Evolutionary conservation across 805 yeast genomes (phyloP).

Genomic region (Saturnispora saitoi): DNA sequence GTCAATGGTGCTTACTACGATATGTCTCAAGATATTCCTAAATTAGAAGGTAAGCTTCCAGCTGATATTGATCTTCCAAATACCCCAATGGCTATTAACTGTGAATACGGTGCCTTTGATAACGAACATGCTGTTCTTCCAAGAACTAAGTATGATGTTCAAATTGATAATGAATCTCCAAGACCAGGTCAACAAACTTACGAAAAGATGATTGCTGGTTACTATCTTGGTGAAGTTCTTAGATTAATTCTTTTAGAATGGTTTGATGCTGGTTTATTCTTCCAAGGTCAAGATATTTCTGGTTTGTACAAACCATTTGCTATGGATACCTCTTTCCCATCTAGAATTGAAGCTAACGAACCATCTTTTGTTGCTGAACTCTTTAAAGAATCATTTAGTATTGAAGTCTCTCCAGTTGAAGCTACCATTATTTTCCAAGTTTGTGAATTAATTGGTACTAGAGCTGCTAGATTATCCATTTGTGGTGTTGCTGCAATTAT

Average conservation of each 20-base stretch:
- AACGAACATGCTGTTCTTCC: conserved; percentile 80
- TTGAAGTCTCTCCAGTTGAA: conserved; percentile 66
- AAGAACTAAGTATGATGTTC: conserved; percentile 78
- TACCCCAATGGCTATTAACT: conserved; percentile 89
- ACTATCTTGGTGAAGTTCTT: conserved; percentile 87
- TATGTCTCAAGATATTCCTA: conserved; percentile 60
- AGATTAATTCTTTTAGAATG: conserved; percentile 75
- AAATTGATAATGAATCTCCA: conserved; percentile 79
- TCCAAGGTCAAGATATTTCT: conserved; percentile 59
- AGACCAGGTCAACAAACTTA: conserved; percentile 94
- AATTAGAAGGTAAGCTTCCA: conserved; percentile 63
- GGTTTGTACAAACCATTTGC: conserved; percentile 56
- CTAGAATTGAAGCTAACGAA: conserved; percentile 82
- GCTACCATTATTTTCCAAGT: conserved; percentile 73
- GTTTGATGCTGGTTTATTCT: conserved; percentile 53
- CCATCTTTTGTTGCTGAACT: conserved; percentile 64
- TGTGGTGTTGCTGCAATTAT: conserved; percentile 95
- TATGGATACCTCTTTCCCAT: conserved; percentile 85
- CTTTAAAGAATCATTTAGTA: conserved; percentile 49
- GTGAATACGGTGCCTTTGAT: conserved; percentile 98
- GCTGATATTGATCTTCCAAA: conserved; percentile 48
- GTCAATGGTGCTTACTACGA: conserved; percentile 97
- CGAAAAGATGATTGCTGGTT: conserved; percentile 97
- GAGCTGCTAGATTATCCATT: conserved; percentile 86
- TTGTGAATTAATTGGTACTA: conserved; percentile 81